These are phyloP conservation scores for Olyra latifolia DNA, from an alignment of 176 grass and related monocot species.

Conservation along the genomic window DNA sequence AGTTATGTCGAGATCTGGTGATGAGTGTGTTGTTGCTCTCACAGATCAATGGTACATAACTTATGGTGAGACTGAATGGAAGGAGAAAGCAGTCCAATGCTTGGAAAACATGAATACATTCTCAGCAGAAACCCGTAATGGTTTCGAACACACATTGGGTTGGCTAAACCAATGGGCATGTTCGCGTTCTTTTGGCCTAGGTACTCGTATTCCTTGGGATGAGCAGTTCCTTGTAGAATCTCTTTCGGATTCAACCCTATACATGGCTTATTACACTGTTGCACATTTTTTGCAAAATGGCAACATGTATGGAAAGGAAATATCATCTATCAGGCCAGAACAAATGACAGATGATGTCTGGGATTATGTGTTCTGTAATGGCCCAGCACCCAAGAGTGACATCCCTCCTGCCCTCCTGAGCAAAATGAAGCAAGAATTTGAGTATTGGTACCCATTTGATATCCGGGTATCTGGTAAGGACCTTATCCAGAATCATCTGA, in stretches of 20 bases:
- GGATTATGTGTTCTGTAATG: conserved; percentile 62
- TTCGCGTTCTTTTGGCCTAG: conserved; percentile 78
- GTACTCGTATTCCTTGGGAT: conserved; percentile 80
- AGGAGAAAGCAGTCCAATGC: conserved; percentile 56
- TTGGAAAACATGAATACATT: conserved; percentile 68
- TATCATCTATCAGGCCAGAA: conserved; percentile 43
- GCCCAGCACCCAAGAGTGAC: conserved; percentile 48
- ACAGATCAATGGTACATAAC: conserved; percentile 85
- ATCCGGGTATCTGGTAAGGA: conserved; percentile 78
- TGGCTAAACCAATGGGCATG: conserved; percentile 85
- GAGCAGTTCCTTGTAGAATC: conserved; percentile 75
- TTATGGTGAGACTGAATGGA: conserved; percentile 84
- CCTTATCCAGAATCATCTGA: conserved; percentile 76
- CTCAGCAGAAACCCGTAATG: conserved; percentile 53
- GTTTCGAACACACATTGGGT: conserved; percentile 68
- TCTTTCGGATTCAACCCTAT: conserved; percentile 82
- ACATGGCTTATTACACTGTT: conserved; percentile 77
- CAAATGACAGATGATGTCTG: conserved; percentile 78
- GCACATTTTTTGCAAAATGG: conserved; percentile 66
- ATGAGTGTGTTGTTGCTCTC: conserved; percentile 80
- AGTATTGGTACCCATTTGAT: conserved; percentile 87
- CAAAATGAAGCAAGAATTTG: conserved; percentile 76
- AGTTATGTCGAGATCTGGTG: conserved; percentile 81
- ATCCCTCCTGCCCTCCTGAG: conserved; percentile 47
- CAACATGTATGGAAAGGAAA: conserved; percentile 60